A percentile compares a stretch with the other conserved stretches of the same genome.
Evolutionary conservation across 208 protist species (phyloP).

Genomic region (Trichomonas tenax): DNA sequence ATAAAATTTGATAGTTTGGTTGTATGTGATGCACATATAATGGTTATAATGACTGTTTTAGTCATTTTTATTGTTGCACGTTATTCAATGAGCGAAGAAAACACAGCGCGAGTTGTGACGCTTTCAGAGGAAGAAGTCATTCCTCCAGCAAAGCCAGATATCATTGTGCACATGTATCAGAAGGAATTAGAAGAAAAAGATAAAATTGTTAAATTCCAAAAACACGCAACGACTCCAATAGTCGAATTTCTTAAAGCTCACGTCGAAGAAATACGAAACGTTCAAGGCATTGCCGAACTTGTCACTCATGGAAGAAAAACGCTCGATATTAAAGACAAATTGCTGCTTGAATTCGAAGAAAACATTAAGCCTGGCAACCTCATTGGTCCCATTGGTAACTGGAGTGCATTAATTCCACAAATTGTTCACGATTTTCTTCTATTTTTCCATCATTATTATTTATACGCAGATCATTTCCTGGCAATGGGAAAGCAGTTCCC

Average conservation of each 20-base stretch:
- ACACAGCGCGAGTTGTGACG: background rate
- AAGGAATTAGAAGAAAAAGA: background rate
- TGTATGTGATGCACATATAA: background rate
- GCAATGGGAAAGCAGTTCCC: background rate
- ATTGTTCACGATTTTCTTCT: background rate
- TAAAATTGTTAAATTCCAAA: background rate
- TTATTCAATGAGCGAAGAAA: background rate
- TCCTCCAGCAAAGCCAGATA: background rate
- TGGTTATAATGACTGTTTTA: no score
- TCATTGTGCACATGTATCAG: background rate
- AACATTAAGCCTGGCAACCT: background rate
- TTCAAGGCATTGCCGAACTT: background rate
- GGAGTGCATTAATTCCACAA: background rate
- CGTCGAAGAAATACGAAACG: background rate
- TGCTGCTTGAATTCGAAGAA: background rate
- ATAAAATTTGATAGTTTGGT: background rate
- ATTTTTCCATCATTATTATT: constrained; percentile 12
- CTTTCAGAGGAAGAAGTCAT: background rate
- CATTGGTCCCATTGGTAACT: background rate
- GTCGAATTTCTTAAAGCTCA: background rate
- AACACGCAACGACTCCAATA: background rate
- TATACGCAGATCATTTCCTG: background rate
- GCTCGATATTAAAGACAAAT: background rate
- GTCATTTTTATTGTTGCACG: background rate
- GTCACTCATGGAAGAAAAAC: background rate